A percentile compares a stretch with the other conserved stretches of the same genome.
Conservation (phyloP, 352 stramenopile species). For the Pythium coloratum region DNA sequence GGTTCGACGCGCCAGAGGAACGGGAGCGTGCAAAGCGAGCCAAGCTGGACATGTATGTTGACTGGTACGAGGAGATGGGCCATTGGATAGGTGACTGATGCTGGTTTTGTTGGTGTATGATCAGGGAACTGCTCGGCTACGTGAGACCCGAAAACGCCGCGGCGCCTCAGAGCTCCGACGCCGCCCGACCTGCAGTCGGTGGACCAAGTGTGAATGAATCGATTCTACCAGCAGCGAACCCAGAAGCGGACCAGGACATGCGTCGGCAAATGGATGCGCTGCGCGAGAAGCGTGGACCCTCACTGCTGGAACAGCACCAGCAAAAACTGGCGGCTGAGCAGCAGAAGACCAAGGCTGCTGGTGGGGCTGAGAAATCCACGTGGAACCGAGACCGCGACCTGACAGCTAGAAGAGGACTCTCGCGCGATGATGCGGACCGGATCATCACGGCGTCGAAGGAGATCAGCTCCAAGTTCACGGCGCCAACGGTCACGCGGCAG, state of each 20-base stretch:
- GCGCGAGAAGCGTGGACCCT: constrained; percentile 57
- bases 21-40: constrained; percentile 74
- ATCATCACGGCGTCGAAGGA: constrained; percentile 78
- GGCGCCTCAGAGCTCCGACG: constrained; percentile 13
- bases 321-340: constrained; percentile 51
- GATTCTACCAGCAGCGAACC: constrained; percentile 65
- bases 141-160: constrained; percentile 72
- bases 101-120: background rate
- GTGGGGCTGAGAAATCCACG: constrained; percentile 12
- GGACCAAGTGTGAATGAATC: constrained; percentile 52
- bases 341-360: constrained; percentile 34
- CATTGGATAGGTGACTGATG: background rate
- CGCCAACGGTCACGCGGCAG: constrained; percentile 76
- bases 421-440: constrained; percentile 57
- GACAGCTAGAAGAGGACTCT: constrained; percentile 56
- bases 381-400: constrained; percentile 86
- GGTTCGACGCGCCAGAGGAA: constrained; percentile 83
- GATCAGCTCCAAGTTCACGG: constrained; percentile 87
- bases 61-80: background rate
- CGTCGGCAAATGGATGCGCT: constrained; percentile 67
- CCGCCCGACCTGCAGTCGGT: constrained; percentile 7
- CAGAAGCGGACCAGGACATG: constrained; percentile 66
- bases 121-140: constrained; percentile 80
- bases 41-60: constrained; percentile 76
- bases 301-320: constrained; percentile 79